These are phyloP conservation scores for Diaporthe batatas DNA, from an alignment of 2,329 filamentous ascomycete genomes.

Conservation along the genomic window DNA sequence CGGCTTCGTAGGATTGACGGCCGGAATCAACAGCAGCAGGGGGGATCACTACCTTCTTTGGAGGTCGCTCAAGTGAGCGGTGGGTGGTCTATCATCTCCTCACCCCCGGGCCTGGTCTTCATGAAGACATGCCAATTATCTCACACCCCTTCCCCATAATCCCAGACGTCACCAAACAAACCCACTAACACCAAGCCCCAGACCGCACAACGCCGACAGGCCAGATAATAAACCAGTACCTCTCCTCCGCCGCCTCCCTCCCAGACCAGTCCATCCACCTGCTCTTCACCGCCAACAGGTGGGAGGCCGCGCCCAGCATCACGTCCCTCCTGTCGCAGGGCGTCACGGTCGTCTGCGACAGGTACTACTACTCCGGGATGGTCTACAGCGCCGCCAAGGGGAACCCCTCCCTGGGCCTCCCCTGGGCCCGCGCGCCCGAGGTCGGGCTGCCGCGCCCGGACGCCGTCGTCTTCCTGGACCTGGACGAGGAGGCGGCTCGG, in stretches of 20 bases:
- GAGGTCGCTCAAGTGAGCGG: neutral
- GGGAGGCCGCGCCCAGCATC: slow-evolving; percentile 77
- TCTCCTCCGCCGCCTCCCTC: slow-evolving; percentile 80
- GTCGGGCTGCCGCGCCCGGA: slow-evolving; percentile 90
- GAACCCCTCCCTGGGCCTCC: slow-evolving; percentile 75
- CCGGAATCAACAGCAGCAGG: too few species aligned
- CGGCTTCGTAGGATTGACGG: neutral
- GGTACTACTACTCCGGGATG: slow-evolving; percentile 95
- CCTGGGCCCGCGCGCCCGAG: slow-evolving; percentile 89
- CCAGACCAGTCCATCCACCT: slow-evolving; percentile 88
- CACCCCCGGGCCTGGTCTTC: too few species aligned
- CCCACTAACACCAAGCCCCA: slow-evolving; percentile 50
- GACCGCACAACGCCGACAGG: slow-evolving; percentile 88
- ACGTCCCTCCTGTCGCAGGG: slow-evolving; percentile 70
- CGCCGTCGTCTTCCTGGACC: slow-evolving; percentile 86
- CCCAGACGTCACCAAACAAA: neutral
- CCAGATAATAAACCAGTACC: slow-evolving; percentile 86
- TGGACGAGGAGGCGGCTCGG: slow-evolving; percentile 79
- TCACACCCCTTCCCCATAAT: too few species aligned
- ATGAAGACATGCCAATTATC: neutral
- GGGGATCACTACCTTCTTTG: too few species aligned
- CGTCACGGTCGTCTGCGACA: slow-evolving; percentile 85
- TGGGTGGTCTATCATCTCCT: neutral
- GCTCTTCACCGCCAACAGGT: slow-evolving; percentile 90
- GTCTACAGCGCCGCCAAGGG: slow-evolving; percentile 93